Evolutionary conservation across 371 early-diverging fungal genomes (phyloP).

Genomic region (Apophysomyces elegans): DNA sequence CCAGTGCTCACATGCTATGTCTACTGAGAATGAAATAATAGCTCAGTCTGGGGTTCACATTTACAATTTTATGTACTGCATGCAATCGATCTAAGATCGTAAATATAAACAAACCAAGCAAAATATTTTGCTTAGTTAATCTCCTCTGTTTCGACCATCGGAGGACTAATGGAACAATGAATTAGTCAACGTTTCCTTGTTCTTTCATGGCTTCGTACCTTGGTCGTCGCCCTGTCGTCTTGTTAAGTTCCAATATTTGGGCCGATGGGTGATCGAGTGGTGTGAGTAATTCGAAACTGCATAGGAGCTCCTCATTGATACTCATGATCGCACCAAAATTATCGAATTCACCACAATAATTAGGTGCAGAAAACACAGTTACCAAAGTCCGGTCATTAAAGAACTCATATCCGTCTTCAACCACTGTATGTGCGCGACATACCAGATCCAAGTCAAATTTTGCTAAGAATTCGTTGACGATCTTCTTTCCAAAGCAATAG

Average conservation of each 20-base stretch:
- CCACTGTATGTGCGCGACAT: constrained; percentile 97
- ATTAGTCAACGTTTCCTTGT: not conserved
- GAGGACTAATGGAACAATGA: constrained; percentile 19
- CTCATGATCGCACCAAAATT: constrained; percentile 98
- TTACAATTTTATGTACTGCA: too few relatives aligned
- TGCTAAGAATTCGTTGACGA: constrained; percentile 86
- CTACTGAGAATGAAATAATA: too few relatives aligned
- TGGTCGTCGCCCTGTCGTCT: constrained; percentile 37
- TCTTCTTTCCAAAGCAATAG: constrained; percentile 91
- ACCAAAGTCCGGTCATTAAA: constrained; percentile 95
- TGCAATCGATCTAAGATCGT: too few relatives aligned
- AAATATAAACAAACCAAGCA: too few relatives aligned
- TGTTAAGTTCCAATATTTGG: constrained; percentile 14
- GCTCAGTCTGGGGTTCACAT: too few relatives aligned
- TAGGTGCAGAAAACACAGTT: constrained; percentile 98
- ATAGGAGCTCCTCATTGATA: constrained; percentile 91
- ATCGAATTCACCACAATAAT: constrained; percentile 99
- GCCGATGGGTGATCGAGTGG: constrained; percentile 46
- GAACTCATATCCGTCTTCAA: constrained; percentile 99
- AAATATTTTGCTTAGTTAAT: too few relatives aligned
- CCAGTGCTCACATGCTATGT: too few relatives aligned
- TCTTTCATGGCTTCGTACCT: constrained; percentile 21
- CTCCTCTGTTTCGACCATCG: constrained; percentile 20
- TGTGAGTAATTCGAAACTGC: constrained; percentile 78
- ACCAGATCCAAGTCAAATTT: constrained; percentile 82